These are phyloP conservation scores for Kuraishia capsulata DNA, from an alignment of 805 yeast genomes.

Conservation along the genomic window DNA sequence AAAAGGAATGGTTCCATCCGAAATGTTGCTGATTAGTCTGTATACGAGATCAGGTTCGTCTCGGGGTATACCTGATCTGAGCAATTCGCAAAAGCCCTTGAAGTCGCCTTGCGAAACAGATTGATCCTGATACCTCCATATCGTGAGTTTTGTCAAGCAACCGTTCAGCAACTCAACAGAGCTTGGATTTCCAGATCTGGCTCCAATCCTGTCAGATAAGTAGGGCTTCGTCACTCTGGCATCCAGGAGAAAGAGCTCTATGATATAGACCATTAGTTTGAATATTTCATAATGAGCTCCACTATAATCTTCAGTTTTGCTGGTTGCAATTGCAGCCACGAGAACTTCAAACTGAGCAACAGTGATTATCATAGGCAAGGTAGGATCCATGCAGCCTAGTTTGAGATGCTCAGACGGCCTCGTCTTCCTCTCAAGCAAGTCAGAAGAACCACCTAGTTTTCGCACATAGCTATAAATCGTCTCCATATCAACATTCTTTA, in stretches of 20 bases:
- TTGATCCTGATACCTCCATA: too few species aligned
- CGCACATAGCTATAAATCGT: neutral
- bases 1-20: neutral
- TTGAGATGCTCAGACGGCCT: neutral
- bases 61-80: too few species aligned
- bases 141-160: too few species aligned
- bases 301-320: neutral
- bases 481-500: neutral
- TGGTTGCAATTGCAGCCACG: neutral
- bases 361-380: neutral
- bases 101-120: too few species aligned
- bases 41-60: too few species aligned
- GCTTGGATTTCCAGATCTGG: too few species aligned
- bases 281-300: too few species aligned
- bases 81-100: too few species aligned
- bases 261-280: neutral
- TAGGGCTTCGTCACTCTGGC: neutral
- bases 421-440: neutral
- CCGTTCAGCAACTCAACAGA: too few species aligned
- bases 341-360: neutral
- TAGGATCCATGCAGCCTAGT: neutral
- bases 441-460: neutral
- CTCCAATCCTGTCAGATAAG: neutral
- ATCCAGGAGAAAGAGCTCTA: neutral
- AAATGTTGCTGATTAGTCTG: neutral